A percentile compares a stretch with the other conserved stretches of the same genome.
phyloP scores from a whole-genome alignment of 495 filamentous ascomycete genomes.

The Aspergillus olivimuriae region DNA sequence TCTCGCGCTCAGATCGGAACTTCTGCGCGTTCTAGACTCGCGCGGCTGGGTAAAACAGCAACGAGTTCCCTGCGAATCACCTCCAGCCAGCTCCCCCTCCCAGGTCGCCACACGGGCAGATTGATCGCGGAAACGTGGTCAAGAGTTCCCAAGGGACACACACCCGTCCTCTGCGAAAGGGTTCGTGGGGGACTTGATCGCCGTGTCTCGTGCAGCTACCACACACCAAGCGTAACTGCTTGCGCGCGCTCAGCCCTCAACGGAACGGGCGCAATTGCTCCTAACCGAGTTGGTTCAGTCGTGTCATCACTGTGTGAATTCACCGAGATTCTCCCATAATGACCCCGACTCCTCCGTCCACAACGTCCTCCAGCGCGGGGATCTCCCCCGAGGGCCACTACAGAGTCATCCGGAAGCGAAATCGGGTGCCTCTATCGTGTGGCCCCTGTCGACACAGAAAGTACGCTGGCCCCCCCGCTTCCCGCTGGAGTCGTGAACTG shows the following conservation, averaged over 20 bases:
- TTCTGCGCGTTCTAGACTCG: not conserved
- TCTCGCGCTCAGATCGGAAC: not conserved
- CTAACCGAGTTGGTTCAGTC: too few relatives aligned
- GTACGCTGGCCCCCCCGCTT: slow-evolving; percentile 46
- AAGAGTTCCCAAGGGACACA: not conserved
- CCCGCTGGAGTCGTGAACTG: slow-evolving; percentile 20
- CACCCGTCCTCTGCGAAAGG: too few relatives aligned
- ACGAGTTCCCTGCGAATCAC: slow-evolving; percentile 7
- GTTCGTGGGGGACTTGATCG: too few relatives aligned
- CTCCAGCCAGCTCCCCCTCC: not conserved
- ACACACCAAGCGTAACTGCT: too few relatives aligned
- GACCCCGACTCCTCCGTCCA: slow-evolving; percentile 90
- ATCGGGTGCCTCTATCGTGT: slow-evolving; percentile 90
- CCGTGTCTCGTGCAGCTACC: too few relatives aligned
- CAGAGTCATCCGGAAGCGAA: slow-evolving; percentile 87
- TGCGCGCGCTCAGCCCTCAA: too few relatives aligned
- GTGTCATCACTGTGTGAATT: too few relatives aligned
- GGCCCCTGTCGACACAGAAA: slow-evolving; percentile 91
- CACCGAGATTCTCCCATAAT: slow-evolving; percentile 43
- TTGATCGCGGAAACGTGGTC: slow-evolving; percentile 7
- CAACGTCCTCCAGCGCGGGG: slow-evolving; percentile 64
- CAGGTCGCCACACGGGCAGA: not conserved
- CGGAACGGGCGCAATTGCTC: too few relatives aligned
- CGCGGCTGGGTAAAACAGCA: slow-evolving; percentile 8
- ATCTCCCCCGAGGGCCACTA: slow-evolving; percentile 84